These are phyloP conservation scores for Osmanthus fragrans DNA, from an alignment of 257 asterid genomes.

Conservation along the genomic window DNA sequence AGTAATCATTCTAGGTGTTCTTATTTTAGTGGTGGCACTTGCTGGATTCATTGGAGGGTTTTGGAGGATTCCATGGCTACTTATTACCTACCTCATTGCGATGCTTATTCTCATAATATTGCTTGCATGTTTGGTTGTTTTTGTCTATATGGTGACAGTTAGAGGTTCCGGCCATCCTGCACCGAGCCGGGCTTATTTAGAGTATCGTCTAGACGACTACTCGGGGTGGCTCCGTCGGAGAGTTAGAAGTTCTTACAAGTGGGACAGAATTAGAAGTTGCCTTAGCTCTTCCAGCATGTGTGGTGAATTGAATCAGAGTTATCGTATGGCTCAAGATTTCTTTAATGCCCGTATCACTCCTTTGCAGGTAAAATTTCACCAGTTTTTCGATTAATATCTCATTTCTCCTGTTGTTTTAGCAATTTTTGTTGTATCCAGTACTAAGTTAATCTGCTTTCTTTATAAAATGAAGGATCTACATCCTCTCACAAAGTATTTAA, in stretches of 20 bases:
- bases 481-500: not conserved
- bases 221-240: constrained; percentile 70
- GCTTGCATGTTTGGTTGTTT: constrained; percentile 66
- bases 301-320: constrained; percentile 73
- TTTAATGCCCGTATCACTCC: constrained; percentile 79
- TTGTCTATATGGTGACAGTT: constrained; percentile 65
- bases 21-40: constrained; percentile 54
- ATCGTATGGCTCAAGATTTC: constrained; percentile 86
- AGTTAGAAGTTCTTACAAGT: constrained; percentile 65
- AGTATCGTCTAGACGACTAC: constrained; percentile 62
- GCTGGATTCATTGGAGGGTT: constrained; percentile 84
- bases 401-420: not conserved
- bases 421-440: not conserved
- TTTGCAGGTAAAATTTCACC: constrained; percentile 56
- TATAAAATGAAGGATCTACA: not conserved
- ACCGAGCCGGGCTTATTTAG: constrained; percentile 75
- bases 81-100: constrained; percentile 62
- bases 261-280: constrained; percentile 81
- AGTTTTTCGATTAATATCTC: not conserved
- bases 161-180: constrained; percentile 72
- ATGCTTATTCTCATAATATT: constrained; percentile 73
- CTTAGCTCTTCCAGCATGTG: constrained; percentile 72
- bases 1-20: constrained; percentile 67
- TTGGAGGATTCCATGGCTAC: constrained; percentile 66
- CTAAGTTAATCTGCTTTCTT: not conserved